Evolutionary conservation across 2,329 filamentous ascomycete species (phyloP).

Genomic region (Tolypocladium tropicale): DNA sequence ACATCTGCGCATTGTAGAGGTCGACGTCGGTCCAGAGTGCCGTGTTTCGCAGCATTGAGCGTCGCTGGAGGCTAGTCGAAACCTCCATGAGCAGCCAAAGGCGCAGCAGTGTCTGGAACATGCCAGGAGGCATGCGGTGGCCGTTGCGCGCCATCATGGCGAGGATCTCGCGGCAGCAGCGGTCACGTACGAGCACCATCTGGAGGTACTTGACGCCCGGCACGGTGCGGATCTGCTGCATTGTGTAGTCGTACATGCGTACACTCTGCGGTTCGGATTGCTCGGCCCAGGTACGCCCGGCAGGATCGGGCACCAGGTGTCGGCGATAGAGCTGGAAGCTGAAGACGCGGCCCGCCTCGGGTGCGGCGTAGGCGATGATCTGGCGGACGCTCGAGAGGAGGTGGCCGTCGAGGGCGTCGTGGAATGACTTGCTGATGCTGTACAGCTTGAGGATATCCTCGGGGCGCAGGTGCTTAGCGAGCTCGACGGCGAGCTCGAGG

Average conservation of each 20-base stretch:
- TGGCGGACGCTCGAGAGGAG: constrained; percentile 47
- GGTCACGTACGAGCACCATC: constrained; percentile 52
- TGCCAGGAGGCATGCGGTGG: constrained; percentile 41
- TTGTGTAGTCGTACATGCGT: constrained; percentile 3
- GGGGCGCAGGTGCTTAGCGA: constrained; percentile 43
- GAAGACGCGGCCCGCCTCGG: constrained; percentile 47
- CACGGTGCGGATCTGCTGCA: constrained; percentile 33
- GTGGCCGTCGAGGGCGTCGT: constrained; percentile 48
- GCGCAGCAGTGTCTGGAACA: constrained; percentile 44
- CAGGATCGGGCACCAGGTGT: constrained; percentile 51
- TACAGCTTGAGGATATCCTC: constrained; percentile 54
- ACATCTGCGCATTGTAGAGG: constrained; percentile 50
- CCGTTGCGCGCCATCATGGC: constrained; percentile 47
- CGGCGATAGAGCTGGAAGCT: constrained; percentile 47
- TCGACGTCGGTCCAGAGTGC: constrained; percentile 48
- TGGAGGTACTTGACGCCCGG: constrained; percentile 58
- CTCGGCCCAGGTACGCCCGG: constrained; percentile 27
- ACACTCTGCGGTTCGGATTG: constrained; percentile 5
- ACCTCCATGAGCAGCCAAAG: constrained; percentile 67
- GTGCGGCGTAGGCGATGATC: constrained; percentile 43
- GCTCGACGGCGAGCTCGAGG: constrained; percentile 41
- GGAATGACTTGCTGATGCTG: constrained; percentile 51
- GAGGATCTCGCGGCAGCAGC: constrained; percentile 51
- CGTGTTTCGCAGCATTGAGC: constrained; percentile 40
- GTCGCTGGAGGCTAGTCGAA: constrained; percentile 43